Base-by-base conservation (phyloP, 73 alveolate species). In the Paramecium pentaurelia region DNA sequence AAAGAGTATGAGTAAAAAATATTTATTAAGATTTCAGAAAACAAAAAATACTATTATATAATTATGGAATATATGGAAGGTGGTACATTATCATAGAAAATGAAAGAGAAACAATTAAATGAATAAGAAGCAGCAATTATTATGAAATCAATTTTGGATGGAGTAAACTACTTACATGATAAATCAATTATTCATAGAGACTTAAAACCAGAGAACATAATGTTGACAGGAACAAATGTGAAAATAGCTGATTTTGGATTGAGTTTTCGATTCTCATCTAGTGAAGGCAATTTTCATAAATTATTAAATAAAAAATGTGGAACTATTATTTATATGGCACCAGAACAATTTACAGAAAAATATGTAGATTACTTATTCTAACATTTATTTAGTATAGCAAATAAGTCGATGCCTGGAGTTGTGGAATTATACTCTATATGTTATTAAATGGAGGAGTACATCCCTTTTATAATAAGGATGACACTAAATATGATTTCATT, bases 261-360 rank as follows among this genome's bases (percentile, higher is more conserved):
- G 75, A 88, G 94, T 84, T 70, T 58, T 40, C 28, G 71, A 71
- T 71, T 59, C 27, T 49, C 88, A 11, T 12, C 37, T 3, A 40
- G 34, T 6, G 94, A 47, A 49, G 92, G 91, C 44, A 44, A 3
- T 25, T 80, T 80, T 80, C 73, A 80, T 80, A 80, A 71, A 38
- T 37, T 49, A 64, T 68, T 88, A 7, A 44, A 88, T 25, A 58
- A 75, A 44, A 64, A 59, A 49, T 75, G 77, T 38, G 99, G 99
- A 10, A 97, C 99, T 73, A 92, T 95, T 34, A 70, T 96, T 58
- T 97, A 96, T 77, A 97, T 97, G 99, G 98, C 99, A 32, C 99
- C 99, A 10, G 99, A 97, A 88, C 87, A 95, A 64, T 93, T 96
- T 37, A 32, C 71, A 32, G 95, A 92, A 25, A 85, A 95, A 80